These are phyloP conservation scores for Colletotrichum paranaense DNA, from an alignment of 2,329 filamentous ascomycete species.

Conservation along the genomic window DNA sequence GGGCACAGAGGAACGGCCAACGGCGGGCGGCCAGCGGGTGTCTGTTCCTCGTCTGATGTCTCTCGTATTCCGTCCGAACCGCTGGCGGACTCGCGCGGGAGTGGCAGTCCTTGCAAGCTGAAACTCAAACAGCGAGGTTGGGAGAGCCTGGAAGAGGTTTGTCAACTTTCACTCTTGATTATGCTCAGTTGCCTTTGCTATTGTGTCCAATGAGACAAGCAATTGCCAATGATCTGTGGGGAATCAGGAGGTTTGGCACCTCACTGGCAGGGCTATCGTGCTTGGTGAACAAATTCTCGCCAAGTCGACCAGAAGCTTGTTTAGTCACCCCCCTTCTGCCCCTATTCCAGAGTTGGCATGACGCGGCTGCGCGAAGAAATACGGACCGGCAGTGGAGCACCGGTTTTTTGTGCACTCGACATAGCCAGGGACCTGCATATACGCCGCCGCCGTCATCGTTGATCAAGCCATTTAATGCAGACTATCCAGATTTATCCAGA, in stretches of 20 bases:
- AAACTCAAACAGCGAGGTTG: conserved; percentile 23
- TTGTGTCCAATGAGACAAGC: neutral
- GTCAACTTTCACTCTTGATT: neutral
- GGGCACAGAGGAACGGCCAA: conserved; percentile 17
- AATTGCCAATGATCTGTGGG: neutral
- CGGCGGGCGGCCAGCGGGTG: neutral
- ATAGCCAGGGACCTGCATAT: conserved; percentile 7
- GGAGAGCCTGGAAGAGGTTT: neutral
- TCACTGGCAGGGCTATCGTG: conserved; percentile 2
- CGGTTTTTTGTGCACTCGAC: conserved; percentile 2
- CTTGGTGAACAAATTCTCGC: conserved; percentile 5
- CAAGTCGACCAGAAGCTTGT: conserved; percentile 23
- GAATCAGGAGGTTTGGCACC: neutral
- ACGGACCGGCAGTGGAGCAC: conserved; percentile 12
- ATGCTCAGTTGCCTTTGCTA: neutral
- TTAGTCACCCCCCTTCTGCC: conserved; percentile 17
- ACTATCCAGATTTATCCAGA: neutral
- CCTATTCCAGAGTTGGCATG: conserved; percentile 21
- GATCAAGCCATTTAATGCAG: neutral
- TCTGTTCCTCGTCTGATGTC: conserved; percentile 27
- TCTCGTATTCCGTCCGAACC: conserved; percentile 32
- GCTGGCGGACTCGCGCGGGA: conserved; percentile 2
- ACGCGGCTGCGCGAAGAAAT: conserved; percentile 22
- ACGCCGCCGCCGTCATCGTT: neutral
- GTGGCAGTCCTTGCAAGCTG: conserved; percentile 25